Percentiles rank a stretch among this genome's conserved stretches.
Evolutionary conservation across 1,284 basidiomycete genomes (phyloP).

Genomic region (Coniferiporia weirii): DNA sequence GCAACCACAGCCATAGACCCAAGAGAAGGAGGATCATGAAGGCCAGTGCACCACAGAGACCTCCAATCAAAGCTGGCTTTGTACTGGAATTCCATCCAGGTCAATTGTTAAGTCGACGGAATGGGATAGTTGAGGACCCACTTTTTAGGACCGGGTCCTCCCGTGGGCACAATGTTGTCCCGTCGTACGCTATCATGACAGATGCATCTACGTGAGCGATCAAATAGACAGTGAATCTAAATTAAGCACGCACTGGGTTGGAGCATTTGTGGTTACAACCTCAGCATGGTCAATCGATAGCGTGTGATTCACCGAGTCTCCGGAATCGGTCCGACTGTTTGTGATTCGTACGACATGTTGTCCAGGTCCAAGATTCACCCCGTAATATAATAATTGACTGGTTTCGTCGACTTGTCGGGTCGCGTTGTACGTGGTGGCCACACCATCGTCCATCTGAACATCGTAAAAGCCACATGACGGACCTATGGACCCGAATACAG

Average conservation of each 20-base stretch:
- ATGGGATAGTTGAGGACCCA: background rate
- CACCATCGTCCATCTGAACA: constrained; percentile 32
- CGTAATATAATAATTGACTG: constrained; percentile 35
- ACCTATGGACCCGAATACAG: constrained; percentile 37
- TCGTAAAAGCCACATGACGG: constrained; percentile 32
- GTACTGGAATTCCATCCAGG: background rate
- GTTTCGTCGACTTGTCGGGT: constrained; percentile 29
- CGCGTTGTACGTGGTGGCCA: constrained; percentile 27
- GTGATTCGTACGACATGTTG: constrained; percentile 12
- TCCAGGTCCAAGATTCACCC: constrained; percentile 26
- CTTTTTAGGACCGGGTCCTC: background rate
- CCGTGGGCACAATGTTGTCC: too few species aligned
- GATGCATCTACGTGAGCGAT: background rate
- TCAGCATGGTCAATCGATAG: constrained; percentile 8
- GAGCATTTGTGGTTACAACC: background rate
- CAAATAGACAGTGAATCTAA: background rate
- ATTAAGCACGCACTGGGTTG: background rate
- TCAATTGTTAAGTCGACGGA: background rate
- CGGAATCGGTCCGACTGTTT: background rate
- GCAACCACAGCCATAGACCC: constrained; percentile 1
- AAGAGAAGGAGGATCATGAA: background rate
- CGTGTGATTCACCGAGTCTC: background rate
- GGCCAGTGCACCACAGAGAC: constrained; percentile 5
- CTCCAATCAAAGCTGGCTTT: constrained; percentile 6
- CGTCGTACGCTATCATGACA: too few species aligned